These are phyloP conservation scores for Candida chilensis DNA, from an alignment of 805 yeast genomes.

Conservation along the genomic window DNA sequence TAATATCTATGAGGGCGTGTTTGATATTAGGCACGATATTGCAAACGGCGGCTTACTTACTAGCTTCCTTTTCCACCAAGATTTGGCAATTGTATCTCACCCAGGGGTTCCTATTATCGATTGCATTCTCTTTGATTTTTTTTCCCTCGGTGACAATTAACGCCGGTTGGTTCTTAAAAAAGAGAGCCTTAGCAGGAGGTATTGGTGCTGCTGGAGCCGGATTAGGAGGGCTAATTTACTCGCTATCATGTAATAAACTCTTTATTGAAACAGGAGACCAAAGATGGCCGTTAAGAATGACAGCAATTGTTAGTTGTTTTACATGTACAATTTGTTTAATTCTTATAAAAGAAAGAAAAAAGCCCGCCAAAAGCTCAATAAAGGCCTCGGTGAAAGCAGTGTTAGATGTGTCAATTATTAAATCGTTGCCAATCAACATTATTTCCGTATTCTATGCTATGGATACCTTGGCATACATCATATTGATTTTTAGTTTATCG, in stretches of 20 bases:
- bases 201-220: conserved; percentile 27
- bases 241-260: conserved; percentile 23
- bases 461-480: conserved; percentile 28
- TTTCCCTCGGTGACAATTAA: conserved; percentile 20
- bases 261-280: not conserved
- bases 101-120: conserved; percentile 36
- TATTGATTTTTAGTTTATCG: conserved; percentile 36
- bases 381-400: conserved; percentile 5
- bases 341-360: too few species aligned
- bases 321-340: not conserved
- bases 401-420: too few species aligned
- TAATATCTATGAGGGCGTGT: conserved; percentile 40
- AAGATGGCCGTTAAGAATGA: conserved; percentile 1
- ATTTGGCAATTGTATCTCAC: conserved; percentile 37
- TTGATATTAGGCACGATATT: conserved; percentile 29
- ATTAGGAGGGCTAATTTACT: conserved; percentile 25
- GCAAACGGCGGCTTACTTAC: conserved; percentile 28
- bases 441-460: conserved; percentile 17
- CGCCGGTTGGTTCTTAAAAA: conserved; percentile 26
- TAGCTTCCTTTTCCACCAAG: conserved; percentile 33
- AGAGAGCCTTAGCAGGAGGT: conserved; percentile 20
- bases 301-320: not conserved
- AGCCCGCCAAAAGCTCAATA: conserved; percentile 5
- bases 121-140: conserved; percentile 31
- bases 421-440: conserved; percentile 7